Evolutionary conservation across 1,284 basidiomycete species (phyloP).

Genomic region (Puccinia novopanici): DNA sequence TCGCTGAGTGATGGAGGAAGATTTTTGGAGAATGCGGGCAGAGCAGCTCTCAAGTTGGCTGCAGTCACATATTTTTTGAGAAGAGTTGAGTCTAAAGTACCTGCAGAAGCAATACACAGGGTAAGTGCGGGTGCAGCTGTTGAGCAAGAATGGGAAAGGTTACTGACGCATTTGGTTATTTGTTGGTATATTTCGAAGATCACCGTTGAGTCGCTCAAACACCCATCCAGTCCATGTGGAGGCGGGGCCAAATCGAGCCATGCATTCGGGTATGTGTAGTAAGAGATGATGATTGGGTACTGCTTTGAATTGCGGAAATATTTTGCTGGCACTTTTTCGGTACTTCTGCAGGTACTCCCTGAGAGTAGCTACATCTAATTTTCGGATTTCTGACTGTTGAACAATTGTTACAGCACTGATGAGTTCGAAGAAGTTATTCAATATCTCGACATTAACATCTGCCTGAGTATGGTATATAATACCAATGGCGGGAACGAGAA

Average conservation of each 20-base stretch:
- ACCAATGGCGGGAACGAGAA: conserved; percentile 17
- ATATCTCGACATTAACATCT: background rate
- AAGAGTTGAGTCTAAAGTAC: background rate
- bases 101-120: background rate
- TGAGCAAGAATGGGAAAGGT: background rate
- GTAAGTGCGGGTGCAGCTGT: background rate
- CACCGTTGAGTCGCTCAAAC: conserved; percentile 29
- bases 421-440: conserved; percentile 24
- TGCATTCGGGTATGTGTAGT: conserved; percentile 31
- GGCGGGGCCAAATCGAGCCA: conserved; percentile 16
- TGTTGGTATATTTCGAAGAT: conserved; percentile 30
- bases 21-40: background rate
- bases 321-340: background rate
- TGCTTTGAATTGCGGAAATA: conserved; percentile 4
- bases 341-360: conserved; percentile 15
- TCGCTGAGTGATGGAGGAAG: background rate
- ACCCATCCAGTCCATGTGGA: conserved; percentile 36
- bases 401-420: conserved; percentile 30
- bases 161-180: conserved; percentile 42
- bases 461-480: background rate
- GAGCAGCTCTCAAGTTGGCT: conserved; percentile 11
- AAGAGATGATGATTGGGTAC: conserved; percentile 29
- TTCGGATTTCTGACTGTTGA: conserved; percentile 2
- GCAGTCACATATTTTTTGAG: conserved; percentile 3
- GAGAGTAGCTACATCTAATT: background rate